Evolutionary conservation across 2,329 filamentous ascomycete genomes (phyloP).

Genomic region (Hypoxylon sp.): DNA sequence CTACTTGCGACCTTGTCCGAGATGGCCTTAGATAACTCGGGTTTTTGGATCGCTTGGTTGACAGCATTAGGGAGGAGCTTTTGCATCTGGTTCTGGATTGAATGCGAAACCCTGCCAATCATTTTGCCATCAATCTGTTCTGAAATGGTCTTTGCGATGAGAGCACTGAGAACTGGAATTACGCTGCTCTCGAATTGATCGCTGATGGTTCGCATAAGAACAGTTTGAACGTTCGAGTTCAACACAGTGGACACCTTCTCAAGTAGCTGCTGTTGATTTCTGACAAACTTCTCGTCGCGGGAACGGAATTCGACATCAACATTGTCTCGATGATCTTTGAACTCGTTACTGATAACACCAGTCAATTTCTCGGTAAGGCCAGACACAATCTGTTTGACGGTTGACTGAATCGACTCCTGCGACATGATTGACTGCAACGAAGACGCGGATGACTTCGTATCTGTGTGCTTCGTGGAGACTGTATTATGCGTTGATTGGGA

Average conservation of each 20-base stretch:
- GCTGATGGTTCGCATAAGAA: constrained; percentile 81
- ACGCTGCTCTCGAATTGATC: constrained; percentile 82
- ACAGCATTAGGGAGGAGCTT: constrained; percentile 77
- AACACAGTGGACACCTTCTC: constrained; percentile 73
- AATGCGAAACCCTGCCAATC: constrained; percentile 74
- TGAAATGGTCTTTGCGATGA: constrained; percentile 77
- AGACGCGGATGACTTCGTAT: constrained; percentile 49
- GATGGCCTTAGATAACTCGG: constrained; percentile 79
- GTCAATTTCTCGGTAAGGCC: constrained; percentile 66
- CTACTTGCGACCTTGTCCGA: constrained; percentile 79
- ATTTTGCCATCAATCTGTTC: constrained; percentile 80
- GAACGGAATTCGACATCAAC: constrained; percentile 74
- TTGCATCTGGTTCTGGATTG: constrained; percentile 81
- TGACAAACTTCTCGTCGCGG: constrained; percentile 67
- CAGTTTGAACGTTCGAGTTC: constrained; percentile 76
- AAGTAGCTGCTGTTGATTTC: constrained; percentile 68
- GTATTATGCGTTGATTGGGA: constrained; percentile 55
- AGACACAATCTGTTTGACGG: constrained; percentile 69
- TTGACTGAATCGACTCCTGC: constrained; percentile 65
- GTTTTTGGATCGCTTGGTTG: constrained; percentile 77
- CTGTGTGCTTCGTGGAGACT: constrained; percentile 54
- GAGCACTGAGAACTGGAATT: constrained; percentile 79
- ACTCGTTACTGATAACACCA: constrained; percentile 62
- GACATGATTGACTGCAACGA: constrained; percentile 49
- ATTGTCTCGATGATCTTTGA: constrained; percentile 74